Evolutionary conservation across 768 basidiomycete species (phyloP), one percentile per base, ranked within the genome.

Genomic region (Mycena floridula): DNA sequence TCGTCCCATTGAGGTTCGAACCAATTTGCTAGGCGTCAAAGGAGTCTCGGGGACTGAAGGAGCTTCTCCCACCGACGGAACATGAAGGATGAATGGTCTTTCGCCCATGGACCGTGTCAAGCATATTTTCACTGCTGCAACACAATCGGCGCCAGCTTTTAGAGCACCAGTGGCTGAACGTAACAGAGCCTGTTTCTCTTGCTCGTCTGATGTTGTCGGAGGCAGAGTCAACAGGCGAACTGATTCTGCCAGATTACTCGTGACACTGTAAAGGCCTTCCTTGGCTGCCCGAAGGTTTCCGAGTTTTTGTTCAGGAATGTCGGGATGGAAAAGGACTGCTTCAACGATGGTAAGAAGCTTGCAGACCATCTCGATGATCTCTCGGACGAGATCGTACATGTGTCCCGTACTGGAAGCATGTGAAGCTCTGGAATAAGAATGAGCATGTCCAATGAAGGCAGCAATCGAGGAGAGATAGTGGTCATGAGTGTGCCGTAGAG

Each of bases 391-490:
- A 53, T 97, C 93, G 58, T 96, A 93, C 63, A 98, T 74, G 53
- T 92, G 87, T 1, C 90, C 94, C 13, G 92, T 94, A 48, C 85
- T 90, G 5, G 91, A 89, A 0, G 95, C 91, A 63, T 97, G 94
- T 23, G 89, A 89, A 30, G 79, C 73, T 37, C 89, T 82, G 18
- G 89, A 84, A 69, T 97, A 89, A 13, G 89, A 89, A 56, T 98
- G 95, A 1, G 92, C 89, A 59, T 97, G 93, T 1, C 94, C 95
- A 54, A 99, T 96, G 61, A 99, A 93, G 5, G 94, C 95, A 18
- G 96, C 94, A 57, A 96, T 91, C 16, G 91, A 89, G 4, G 91
- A 95, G 9, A 98, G 72, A 55, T 94, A 87, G 40, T 85, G 79
- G 58, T 96, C 93, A 59, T 96, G 92, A 12, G 89, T 89, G 49